Conservation (phyloP, 768 basidiomycete genomes). For the Lyophyllum shimeji region DNA sequence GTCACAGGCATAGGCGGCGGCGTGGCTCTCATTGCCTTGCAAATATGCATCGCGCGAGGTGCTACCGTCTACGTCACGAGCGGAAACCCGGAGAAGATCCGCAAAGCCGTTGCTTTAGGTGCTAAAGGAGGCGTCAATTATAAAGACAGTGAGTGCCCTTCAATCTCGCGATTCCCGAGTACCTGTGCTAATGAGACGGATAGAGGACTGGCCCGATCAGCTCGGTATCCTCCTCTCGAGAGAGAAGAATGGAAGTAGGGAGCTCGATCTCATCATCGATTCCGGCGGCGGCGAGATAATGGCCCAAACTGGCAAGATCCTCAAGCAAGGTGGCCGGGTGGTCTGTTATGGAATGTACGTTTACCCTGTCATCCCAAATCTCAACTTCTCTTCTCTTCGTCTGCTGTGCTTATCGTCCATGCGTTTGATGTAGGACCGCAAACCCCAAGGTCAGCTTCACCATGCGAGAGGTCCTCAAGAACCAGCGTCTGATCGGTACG, state of each 20-base stretch:
- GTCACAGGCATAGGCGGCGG: constrained; percentile 86
- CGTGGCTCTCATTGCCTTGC: constrained; percentile 75
- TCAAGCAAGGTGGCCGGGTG: constrained; percentile 58
- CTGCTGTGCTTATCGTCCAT: neutral
- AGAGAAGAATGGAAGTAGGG: constrained; percentile 22
- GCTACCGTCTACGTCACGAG: constrained; percentile 85
- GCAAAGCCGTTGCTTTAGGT: constrained; percentile 62
- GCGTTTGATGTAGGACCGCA: constrained; percentile 51
- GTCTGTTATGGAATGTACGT: constrained; percentile 69
- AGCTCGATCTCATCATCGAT: constrained; percentile 66
- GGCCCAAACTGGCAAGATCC: constrained; percentile 42
- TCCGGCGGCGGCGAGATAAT: constrained; percentile 70
- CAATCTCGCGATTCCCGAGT: neutral
- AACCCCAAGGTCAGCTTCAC: constrained; percentile 59
- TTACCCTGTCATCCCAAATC: neutral
- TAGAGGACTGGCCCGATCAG: constrained; percentile 53
- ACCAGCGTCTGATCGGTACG: constrained; percentile 72
- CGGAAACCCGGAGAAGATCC: constrained; percentile 66
- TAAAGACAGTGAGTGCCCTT: constrained; percentile 49
- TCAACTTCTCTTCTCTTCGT: neutral
- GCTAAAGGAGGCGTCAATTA: constrained; percentile 80
- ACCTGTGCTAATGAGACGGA: neutral
- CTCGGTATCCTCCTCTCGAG: constrained; percentile 43
- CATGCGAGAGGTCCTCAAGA: constrained; percentile 77
- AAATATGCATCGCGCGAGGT: constrained; percentile 73